phyloP scores from a whole-genome alignment of 2,329 filamentous ascomycete species.

The Cladophialophora exuberans region DNA sequence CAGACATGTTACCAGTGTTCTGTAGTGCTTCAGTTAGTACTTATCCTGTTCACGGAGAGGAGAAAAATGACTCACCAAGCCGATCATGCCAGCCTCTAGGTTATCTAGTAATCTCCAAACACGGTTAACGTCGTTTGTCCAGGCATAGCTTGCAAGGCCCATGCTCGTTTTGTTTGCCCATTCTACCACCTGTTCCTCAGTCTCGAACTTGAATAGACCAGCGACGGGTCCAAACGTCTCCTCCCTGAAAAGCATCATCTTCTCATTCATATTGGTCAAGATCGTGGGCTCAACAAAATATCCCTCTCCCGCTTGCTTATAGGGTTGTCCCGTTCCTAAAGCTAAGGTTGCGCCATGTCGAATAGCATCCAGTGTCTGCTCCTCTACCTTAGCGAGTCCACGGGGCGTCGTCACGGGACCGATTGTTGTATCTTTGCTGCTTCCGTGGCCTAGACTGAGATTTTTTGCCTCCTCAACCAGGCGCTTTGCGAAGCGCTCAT shows the following conservation, averaged over 20 bases:
- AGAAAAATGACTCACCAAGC: constrained; percentile 38
- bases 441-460: constrained; percentile 62
- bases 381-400: constrained; percentile 35
- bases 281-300: constrained; percentile 67
- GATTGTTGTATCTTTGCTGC: constrained; percentile 53
- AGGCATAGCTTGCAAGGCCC: constrained; percentile 62
- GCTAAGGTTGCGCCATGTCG: constrained; percentile 60
- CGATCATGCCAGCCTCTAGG: constrained; percentile 59
- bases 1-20: constrained; percentile 59
- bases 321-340: constrained; percentile 43
- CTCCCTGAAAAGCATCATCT: constrained; percentile 50
- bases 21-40: not conserved
- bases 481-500: constrained; percentile 61
- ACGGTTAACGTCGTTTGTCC: constrained; percentile 63
- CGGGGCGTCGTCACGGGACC: constrained; percentile 61
- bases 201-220: constrained; percentile 56
- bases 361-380: constrained; percentile 51
- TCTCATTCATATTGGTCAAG: constrained; percentile 51
- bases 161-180: constrained; percentile 58
- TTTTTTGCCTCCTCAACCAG: constrained; percentile 56
- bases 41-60: not conserved
- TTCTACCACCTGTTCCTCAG: constrained; percentile 54
- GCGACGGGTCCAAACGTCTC: constrained; percentile 57
- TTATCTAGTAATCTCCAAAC: constrained; percentile 63
- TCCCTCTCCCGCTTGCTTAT: constrained; percentile 33